Percentiles rank a stretch among this genome's conserved stretches.
Evolutionary conservation across 2,329 filamentous ascomycete species (phyloP).

Genomic region (Plectosphaerella sp.): DNA sequence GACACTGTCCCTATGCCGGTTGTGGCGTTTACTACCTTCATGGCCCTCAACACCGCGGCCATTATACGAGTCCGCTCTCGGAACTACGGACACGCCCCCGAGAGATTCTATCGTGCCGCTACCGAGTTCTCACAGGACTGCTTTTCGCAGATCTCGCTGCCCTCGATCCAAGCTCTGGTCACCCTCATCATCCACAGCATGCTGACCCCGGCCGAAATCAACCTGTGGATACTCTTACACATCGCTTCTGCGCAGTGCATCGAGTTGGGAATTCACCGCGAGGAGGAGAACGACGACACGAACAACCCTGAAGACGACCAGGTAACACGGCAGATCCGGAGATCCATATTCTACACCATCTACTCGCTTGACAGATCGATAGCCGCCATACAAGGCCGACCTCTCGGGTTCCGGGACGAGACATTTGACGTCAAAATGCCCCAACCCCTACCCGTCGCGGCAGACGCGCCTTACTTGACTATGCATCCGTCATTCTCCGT

Average conservation of each 20-base stretch:
- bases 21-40: conserved; percentile 26
- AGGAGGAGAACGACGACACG: conserved; percentile 17
- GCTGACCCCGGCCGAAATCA: conserved; percentile 24
- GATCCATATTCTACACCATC: conserved; percentile 27
- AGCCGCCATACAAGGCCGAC: conserved; percentile 30
- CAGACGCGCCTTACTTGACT: background rate
- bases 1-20: conserved; percentile 14
- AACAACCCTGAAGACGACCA: background rate
- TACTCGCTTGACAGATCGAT: conserved; percentile 31
- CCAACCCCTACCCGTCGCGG: background rate
- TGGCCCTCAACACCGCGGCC: conserved; percentile 28
- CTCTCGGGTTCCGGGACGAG: conserved; percentile 29
- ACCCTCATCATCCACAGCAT: conserved; percentile 25
- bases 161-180: conserved; percentile 24
- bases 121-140: conserved; percentile 22
- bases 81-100: conserved; percentile 26
- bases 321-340: conserved; percentile 10
- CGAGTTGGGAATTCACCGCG: conserved; percentile 30
- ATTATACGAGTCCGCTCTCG: conserved; percentile 25
- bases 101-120: conserved; percentile 26
- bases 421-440: conserved; percentile 26
- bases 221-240: conserved; percentile 30
- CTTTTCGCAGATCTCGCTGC: conserved; percentile 25
- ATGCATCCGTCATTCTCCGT: conserved; percentile 6
- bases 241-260: conserved; percentile 30